Evolutionary conservation across 2,329 filamentous ascomycete genomes (phyloP).

Genomic region (Penicillium nordicum): DNA sequence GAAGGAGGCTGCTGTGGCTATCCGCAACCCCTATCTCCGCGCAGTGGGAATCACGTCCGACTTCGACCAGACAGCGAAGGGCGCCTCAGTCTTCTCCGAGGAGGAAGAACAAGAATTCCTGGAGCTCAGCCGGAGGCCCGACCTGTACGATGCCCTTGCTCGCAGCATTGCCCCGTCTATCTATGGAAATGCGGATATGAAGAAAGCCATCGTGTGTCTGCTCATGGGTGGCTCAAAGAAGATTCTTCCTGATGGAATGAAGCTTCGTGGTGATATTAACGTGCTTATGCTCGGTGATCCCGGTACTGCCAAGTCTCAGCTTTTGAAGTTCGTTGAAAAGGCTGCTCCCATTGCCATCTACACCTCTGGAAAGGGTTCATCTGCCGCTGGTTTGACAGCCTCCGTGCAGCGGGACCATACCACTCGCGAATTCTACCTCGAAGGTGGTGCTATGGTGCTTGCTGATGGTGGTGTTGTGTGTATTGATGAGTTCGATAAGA

Average conservation of each 20-base stretch:
- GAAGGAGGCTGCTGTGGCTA: slow-evolving; percentile 81
- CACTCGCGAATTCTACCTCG: slow-evolving; percentile 94
- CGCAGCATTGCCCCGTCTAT: slow-evolving; percentile 96
- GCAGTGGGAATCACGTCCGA: slow-evolving; percentile 91
- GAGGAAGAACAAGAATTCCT: slow-evolving; percentile 96
- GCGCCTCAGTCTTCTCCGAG: slow-evolving; percentile 78
- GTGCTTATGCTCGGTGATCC: slow-evolving; percentile 94
- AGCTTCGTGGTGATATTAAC: slow-evolving; percentile 94
- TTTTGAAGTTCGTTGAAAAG: slow-evolving; percentile 96
- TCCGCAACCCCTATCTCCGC: slow-evolving; percentile 89
- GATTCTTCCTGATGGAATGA: slow-evolving; percentile 96
- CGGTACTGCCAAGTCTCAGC: slow-evolving; percentile 95
- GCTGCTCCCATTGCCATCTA: slow-evolving; percentile 96
- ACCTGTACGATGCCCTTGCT: slow-evolving; percentile 88
- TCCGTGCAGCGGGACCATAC: slow-evolving; percentile 91
- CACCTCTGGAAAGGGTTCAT: slow-evolving; percentile 96
- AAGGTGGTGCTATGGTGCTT: slow-evolving; percentile 97
- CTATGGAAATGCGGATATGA: slow-evolving; percentile 93
- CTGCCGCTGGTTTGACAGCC: slow-evolving; percentile 92
- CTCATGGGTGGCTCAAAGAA: slow-evolving; percentile 96
- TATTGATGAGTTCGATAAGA: slow-evolving; percentile 99
- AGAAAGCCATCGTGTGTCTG: slow-evolving; percentile 92
- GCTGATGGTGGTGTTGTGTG: slow-evolving; percentile 96
- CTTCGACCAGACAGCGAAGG: slow-evolving; percentile 83
- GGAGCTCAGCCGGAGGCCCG: slow-evolving; percentile 83